A percentile compares a stretch with the other conserved stretches of the same genome.
phyloP scores from a whole-genome alignment of 2,329 filamentous ascomycete genomes.

The Cordyceps fumosorosea region DNA sequence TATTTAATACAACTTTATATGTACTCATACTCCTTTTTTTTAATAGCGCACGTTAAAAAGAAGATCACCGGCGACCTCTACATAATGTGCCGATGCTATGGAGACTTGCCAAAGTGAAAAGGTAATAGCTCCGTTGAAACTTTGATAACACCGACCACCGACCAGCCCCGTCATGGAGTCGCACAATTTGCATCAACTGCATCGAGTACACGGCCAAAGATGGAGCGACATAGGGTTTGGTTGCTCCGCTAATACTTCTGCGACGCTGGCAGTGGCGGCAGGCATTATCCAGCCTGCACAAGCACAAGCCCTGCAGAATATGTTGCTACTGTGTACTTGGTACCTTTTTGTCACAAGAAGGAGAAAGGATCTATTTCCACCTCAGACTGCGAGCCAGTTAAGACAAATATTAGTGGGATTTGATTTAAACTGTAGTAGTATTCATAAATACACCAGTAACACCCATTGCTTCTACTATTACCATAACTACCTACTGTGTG shows the following conservation, averaged over 20 bases:
- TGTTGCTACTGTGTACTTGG: background rate
- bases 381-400: background rate
- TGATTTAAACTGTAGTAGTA: background rate
- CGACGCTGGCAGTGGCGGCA: background rate
- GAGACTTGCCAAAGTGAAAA: no score
- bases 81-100: no score
- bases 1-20: background rate
- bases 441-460: background rate
- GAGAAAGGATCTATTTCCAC: background rate
- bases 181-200: background rate
- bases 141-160: background rate
- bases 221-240: background rate
- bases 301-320: background rate
- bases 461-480: background rate
- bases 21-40: background rate
- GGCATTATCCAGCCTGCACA: background rate
- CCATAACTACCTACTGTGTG: background rate
- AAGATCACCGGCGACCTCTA: background rate
- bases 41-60: background rate
- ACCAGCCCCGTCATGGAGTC: background rate
- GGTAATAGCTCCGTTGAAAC: background rate
- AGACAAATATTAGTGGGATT: background rate
- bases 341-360: background rate
- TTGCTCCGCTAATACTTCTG: background rate
- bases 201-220: background rate